Percentiles rank a stretch among this genome's conserved stretches.
Evolutionary conservation across 2,329 filamentous ascomycete genomes (phyloP).

Genomic region (Lecanicillium sp.): DNA sequence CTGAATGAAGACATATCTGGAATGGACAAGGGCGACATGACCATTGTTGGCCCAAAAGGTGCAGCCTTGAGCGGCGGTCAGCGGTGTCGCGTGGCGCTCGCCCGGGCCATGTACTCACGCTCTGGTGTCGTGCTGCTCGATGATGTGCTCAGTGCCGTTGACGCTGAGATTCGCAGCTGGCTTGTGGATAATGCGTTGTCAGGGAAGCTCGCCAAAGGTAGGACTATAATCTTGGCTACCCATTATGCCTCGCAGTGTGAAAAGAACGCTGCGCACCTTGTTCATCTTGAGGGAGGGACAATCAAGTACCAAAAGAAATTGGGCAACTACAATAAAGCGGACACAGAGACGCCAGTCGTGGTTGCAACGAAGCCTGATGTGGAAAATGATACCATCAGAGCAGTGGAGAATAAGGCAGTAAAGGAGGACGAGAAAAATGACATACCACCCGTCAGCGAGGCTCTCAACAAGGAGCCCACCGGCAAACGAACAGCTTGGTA

Average conservation of each 20-base stretch:
- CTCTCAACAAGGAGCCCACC: too few species aligned
- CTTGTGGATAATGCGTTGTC: conserved; percentile 63
- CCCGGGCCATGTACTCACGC: conserved; percentile 13
- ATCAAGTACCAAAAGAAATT: conserved; percentile 20
- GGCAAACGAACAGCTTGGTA: too few species aligned
- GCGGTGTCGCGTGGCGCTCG: conserved; percentile 11
- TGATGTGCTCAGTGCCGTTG: conserved; percentile 68
- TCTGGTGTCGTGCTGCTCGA: conserved; percentile 44
- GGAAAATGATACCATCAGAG: too few species aligned
- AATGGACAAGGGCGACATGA: conserved; percentile 61
- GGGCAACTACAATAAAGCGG: too few species aligned
- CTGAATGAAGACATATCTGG: conserved; percentile 64
- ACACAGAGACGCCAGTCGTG: too few species aligned
- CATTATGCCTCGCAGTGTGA: conserved; percentile 63
- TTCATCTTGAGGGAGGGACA: too few species aligned
- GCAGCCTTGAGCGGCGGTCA: conserved; percentile 11
- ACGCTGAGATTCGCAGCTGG: conserved; percentile 61
- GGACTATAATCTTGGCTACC: conserved; percentile 65
- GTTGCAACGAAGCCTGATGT: too few species aligned
- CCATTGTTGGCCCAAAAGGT: conserved; percentile 39
- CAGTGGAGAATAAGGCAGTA: too few species aligned
- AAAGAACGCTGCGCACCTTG: conserved; percentile 52
- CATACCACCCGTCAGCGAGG: too few species aligned
- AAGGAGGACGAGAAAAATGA: too few species aligned
- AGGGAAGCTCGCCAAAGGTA: conserved; percentile 53